Evolutionary conservation across 257 asterid genomes (phyloP).

Genomic region (Mentha longifolia): DNA sequence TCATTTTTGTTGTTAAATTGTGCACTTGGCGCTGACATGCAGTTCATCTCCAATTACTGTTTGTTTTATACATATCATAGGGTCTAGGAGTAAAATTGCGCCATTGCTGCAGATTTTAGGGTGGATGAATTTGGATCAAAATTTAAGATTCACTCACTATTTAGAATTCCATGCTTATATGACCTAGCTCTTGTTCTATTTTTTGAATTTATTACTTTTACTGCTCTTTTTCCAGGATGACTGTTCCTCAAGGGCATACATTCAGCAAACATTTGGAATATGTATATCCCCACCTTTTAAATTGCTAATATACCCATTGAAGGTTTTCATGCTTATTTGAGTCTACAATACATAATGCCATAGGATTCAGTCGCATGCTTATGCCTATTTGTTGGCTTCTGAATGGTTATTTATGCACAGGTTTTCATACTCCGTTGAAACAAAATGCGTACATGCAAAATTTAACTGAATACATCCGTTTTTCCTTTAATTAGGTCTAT

Average conservation of each 20-base stretch:
- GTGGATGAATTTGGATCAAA: neutral
- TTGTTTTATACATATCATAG: neutral
- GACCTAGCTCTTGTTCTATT: slow-evolving; percentile 3
- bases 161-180: slow-evolving; percentile 3
- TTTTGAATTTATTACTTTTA: neutral
- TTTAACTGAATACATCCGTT: slow-evolving; percentile 2
- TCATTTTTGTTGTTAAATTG: neutral
- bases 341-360: neutral
- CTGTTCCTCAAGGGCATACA: neutral
- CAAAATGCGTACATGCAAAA: neutral
- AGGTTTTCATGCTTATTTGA: slow-evolving; percentile 16
- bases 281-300: neutral
- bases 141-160: neutral
- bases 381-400: slow-evolving; percentile 23
- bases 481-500: slow-evolving; percentile 10
- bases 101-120: neutral
- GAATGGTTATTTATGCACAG: neutral
- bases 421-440: slow-evolving; percentile 8
- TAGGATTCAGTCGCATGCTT: neutral
- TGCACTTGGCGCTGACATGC: neutral
- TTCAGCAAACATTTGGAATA: neutral
- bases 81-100: neutral
- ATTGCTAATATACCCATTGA: neutral
- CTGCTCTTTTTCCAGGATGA: neutral
- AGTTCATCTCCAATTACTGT: neutral